Percentiles rank a stretch among this genome's conserved stretches.
phyloP scores from a whole-genome alignment of 2,329 filamentous ascomycete species.

The Biscogniauxia marginata region DNA sequence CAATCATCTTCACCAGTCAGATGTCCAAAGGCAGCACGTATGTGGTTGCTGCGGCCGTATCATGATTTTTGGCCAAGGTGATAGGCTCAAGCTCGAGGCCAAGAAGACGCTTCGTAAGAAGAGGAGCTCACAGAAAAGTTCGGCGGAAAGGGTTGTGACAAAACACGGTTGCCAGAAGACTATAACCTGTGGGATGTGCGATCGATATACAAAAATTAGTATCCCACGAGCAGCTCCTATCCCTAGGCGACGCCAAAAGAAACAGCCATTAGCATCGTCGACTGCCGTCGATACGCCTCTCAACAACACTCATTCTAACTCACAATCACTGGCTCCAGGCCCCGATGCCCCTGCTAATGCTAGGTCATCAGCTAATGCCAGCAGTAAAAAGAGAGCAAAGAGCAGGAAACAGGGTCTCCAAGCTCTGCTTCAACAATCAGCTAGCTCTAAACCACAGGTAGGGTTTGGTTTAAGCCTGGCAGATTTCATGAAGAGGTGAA shows the following conservation, averaged over 20 bases:
- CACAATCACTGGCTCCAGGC: neutral
- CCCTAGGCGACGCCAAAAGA: constrained; percentile 28
- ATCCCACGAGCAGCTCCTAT: constrained; percentile 38
- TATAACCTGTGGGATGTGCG: constrained; percentile 46
- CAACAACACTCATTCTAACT: neutral
- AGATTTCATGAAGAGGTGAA: constrained; percentile 52
- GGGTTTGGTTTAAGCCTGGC: constrained; percentile 51
- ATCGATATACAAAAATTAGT: constrained; percentile 40
- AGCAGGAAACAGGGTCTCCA: constrained; percentile 65
- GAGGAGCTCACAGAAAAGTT: constrained; percentile 11
- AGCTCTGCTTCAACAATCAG: constrained; percentile 56
- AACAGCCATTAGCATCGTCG: neutral
- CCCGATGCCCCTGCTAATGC: constrained; percentile 24
- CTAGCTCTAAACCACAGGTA: constrained; percentile 33
- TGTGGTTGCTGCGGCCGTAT: constrained; percentile 63
- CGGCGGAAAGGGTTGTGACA: constrained; percentile 2
- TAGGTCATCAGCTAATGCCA: constrained; percentile 48
- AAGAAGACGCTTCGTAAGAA: constrained; percentile 49
- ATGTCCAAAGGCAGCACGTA: constrained; percentile 51
- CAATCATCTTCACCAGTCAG: constrained; percentile 43
- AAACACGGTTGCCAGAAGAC: constrained; percentile 33
- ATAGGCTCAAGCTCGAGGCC: constrained; percentile 39
- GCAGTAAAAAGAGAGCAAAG: constrained; percentile 65
- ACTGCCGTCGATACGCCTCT: neutral
- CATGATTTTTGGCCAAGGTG: constrained; percentile 51